Evolutionary conservation across 2,329 filamentous ascomycete species (phyloP).

Genomic region (Davidsoniella virescens): DNA sequence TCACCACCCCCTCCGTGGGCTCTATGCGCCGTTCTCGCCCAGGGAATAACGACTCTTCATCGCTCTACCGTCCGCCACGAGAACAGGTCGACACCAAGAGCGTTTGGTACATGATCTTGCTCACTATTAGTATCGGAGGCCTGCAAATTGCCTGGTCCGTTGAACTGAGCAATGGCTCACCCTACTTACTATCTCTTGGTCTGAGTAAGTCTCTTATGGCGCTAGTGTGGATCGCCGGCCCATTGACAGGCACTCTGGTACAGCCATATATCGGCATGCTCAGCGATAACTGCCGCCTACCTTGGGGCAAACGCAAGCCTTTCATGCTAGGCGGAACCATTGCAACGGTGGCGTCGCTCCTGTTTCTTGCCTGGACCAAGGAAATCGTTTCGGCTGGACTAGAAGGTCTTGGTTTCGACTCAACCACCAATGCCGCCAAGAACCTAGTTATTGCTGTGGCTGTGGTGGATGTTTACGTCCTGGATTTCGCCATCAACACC

Average conservation of each 20-base stretch:
- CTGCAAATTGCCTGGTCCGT: slow-evolving; percentile 93
- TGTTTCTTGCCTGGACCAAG: slow-evolving; percentile 57
- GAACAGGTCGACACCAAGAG: slow-evolving; percentile 50
- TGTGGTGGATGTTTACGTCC: slow-evolving; percentile 71
- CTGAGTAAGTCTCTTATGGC: slow-evolving; percentile 72
- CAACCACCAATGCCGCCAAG: slow-evolving; percentile 47
- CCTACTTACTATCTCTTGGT: slow-evolving; percentile 63
- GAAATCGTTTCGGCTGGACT: slow-evolving; percentile 56
- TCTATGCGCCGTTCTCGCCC: not conserved
- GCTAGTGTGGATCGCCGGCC: slow-evolving; percentile 67
- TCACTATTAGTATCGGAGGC: slow-evolving; percentile 76
- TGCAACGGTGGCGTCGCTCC: slow-evolving; percentile 50
- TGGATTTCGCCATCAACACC: slow-evolving; percentile 94
- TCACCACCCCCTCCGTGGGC: slow-evolving; percentile 17
- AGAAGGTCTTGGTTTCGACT: slow-evolving; percentile 52
- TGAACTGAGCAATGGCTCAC: slow-evolving; percentile 83
- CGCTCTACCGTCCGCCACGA: not conserved
- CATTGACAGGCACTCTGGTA: slow-evolving; percentile 60
- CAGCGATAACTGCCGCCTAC: slow-evolving; percentile 58
- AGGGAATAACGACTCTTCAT: not conserved
- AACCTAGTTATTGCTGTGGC: slow-evolving; percentile 58
- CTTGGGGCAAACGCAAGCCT: slow-evolving; percentile 65
- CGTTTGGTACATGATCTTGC: slow-evolving; percentile 66
- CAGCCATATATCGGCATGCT: slow-evolving; percentile 72
- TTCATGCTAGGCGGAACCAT: slow-evolving; percentile 59